Evolutionary conservation across 1,139 yeast genomes (phyloP).

Genomic region (Lodderomyces margitis): DNA sequence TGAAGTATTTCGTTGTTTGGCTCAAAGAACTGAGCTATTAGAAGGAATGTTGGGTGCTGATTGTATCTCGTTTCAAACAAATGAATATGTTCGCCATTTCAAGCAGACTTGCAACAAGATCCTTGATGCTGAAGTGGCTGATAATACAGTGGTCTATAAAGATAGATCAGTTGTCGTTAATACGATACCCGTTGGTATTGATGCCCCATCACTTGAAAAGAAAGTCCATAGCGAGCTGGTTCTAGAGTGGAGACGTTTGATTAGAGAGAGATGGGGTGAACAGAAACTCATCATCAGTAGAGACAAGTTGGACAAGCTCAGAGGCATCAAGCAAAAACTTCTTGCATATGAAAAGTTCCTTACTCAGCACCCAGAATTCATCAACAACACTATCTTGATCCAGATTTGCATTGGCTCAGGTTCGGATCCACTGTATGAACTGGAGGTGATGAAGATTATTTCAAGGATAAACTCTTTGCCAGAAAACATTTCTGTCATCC

Average conservation of each 20-base stretch:
- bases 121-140: conserved; percentile 76
- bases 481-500: conserved; percentile 69
- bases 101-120: conserved; percentile 85
- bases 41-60: conserved; percentile 90
- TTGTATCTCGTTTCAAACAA: conserved; percentile 83
- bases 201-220: conserved; percentile 57
- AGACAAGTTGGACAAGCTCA: conserved; percentile 81
- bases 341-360: conserved; percentile 83
- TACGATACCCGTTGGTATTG: conserved; percentile 84
- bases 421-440: conserved; percentile 58
- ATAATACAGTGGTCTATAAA: conserved; percentile 67
- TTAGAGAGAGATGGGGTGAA: conserved; percentile 74
- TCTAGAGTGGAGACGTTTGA: conserved; percentile 63
- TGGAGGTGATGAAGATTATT: conserved; percentile 73
- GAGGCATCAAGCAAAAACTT: conserved; percentile 87
- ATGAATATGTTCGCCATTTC: conserved; percentile 91
- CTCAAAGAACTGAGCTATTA: conserved; percentile 75
- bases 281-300: conserved; percentile 77
- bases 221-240: conserved; percentile 54
- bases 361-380: conserved; percentile 64
- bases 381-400: conserved; percentile 69
- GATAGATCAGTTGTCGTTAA: conserved; percentile 67
- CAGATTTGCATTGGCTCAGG: conserved; percentile 68
- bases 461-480: conserved; percentile 81
- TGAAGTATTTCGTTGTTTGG: conserved; percentile 92